phyloP scores from a whole-genome alignment of 108 stramenopile genomes.

The Nitzschia sp. region DNA sequence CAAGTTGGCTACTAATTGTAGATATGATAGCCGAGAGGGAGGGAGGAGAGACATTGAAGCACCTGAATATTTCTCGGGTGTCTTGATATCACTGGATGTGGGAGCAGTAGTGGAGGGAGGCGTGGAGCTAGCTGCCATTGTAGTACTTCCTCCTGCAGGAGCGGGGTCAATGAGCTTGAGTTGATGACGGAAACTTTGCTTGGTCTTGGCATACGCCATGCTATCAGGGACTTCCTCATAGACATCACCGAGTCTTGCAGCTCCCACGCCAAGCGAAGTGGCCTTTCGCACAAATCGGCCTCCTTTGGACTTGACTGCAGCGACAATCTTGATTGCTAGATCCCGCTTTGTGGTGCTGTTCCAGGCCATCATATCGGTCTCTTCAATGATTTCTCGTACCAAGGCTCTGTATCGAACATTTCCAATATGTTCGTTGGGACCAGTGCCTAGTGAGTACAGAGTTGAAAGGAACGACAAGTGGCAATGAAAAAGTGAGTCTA shows the following conservation, averaged over 20 bases:
- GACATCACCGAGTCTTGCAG: neutral
- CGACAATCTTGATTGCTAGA: neutral
- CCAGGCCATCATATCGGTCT: neutral
- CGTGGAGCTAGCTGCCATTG: neutral
- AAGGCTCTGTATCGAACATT: constrained; percentile 29
- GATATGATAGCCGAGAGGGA: neutral
- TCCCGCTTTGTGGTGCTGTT: constrained; percentile 3
- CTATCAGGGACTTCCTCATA: constrained; percentile 15
- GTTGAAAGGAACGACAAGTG: neutral
- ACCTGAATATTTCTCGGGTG: neutral
- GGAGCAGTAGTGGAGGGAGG: neutral
- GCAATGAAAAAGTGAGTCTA: neutral
- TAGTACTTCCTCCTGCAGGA: neutral
- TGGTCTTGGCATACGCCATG: constrained; percentile 8
- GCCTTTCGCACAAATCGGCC: constrained; percentile 6
- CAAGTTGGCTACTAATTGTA: neutral
- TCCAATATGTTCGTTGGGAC: constrained; percentile 24
- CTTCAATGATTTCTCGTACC: constrained; percentile 3
- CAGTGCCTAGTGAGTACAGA: constrained; percentile 22
- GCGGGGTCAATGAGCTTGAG: constrained; percentile 5
- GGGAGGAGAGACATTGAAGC: neutral
- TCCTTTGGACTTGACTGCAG: constrained; percentile 4
- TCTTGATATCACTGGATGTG: neutral
- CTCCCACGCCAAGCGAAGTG: neutral
- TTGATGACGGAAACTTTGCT: constrained; percentile 19